A percentile compares a stretch with the other conserved stretches of the same genome.
phyloP scores from a whole-genome alignment of 164 flowering plant genomes.

The Vitis rotundifolia region DNA sequence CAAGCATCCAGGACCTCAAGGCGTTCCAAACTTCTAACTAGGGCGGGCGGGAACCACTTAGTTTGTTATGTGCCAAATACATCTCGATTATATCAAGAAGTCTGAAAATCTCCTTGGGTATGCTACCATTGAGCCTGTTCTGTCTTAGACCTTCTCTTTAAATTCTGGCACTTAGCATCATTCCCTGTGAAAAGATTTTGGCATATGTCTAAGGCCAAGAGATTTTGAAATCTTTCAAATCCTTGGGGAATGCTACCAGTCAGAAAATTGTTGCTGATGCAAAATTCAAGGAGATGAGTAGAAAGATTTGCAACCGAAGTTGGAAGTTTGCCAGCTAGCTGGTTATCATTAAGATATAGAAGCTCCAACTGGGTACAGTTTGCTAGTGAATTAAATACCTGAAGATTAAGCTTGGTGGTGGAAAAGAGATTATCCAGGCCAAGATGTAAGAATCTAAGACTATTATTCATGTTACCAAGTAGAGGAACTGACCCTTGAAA shows the following conservation, averaged over 20 bases:
- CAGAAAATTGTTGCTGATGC: conserved; percentile 7
- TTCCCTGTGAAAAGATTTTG: conserved; percentile 9
- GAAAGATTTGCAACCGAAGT: conserved; percentile 12
- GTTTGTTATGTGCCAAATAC: not conserved
- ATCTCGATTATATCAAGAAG: not conserved
- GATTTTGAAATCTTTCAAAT: conserved; percentile 7
- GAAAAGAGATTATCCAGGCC: conserved; percentile 10
- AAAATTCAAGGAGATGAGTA: conserved; percentile 8
- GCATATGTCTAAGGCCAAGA: conserved; percentile 6
- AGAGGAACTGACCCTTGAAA: conserved; percentile 12
- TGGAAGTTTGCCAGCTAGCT: conserved; percentile 11
- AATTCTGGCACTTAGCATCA: conserved; percentile 3
- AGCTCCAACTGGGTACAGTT: conserved; percentile 2
- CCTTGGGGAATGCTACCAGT: conserved; percentile 5
- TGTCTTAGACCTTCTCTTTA: not conserved
- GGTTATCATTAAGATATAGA: not conserved
- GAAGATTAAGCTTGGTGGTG: conserved; percentile 6
- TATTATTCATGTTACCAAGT: conserved; percentile 2
- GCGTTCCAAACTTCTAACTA: conserved; percentile 2
- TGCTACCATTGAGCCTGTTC: conserved; percentile 6
- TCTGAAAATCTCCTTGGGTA: conserved; percentile 10
- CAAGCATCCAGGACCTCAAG: not conserved
- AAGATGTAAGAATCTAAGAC: conserved; percentile 1
- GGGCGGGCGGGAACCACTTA: not conserved
- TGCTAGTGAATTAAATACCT: conserved; percentile 4